These are phyloP conservation scores for Diaporthe citriasiana DNA, from an alignment of 2,329 filamentous ascomycete genomes.

Conservation along the genomic window DNA sequence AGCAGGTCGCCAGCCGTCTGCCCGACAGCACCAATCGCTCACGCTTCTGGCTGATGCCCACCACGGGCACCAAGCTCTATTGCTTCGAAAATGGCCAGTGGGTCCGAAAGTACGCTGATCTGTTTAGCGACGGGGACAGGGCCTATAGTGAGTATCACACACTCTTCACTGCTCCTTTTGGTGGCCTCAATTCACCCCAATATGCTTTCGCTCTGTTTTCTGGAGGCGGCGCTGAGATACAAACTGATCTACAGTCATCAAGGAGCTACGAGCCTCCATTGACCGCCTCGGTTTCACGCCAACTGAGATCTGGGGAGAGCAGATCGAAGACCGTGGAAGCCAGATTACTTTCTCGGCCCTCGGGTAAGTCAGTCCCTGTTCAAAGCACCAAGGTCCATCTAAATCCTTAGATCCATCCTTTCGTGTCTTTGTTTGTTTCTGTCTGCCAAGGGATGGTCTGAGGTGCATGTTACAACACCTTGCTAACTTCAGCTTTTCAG, in stretches of 20 bases:
- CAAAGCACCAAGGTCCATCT: background rate
- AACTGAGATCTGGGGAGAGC: slow-evolving; percentile 55
- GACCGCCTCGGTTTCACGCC: slow-evolving; percentile 55
- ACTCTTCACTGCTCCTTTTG: background rate
- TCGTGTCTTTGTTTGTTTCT: background rate
- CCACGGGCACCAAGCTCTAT: slow-evolving; percentile 58
- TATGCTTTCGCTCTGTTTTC: background rate
- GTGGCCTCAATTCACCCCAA: background rate
- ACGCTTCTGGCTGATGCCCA: slow-evolving; percentile 59
- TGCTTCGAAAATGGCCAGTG: slow-evolving; percentile 49
- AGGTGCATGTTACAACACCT: background rate
- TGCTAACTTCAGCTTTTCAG: slow-evolving; percentile 36
- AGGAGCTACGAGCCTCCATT: slow-evolving; percentile 53
- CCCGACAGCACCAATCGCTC: slow-evolving; percentile 53
- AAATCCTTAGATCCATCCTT: background rate
- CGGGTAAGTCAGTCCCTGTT: slow-evolving; percentile 39
- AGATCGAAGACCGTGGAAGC: slow-evolving; percentile 58
- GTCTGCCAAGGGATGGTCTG: background rate
- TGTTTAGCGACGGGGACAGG: slow-evolving; percentile 52
- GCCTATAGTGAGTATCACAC: slow-evolving; percentile 42
- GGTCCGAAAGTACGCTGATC: slow-evolving; percentile 54
- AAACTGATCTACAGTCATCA: slow-evolving; percentile 44
- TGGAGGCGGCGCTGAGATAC: background rate
- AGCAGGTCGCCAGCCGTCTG: slow-evolving; percentile 56
- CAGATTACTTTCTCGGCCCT: slow-evolving; percentile 59